phyloP scores from a whole-genome alignment of 1,284 basidiomycete genomes.

The Exobasidium cylindrosporum region DNA sequence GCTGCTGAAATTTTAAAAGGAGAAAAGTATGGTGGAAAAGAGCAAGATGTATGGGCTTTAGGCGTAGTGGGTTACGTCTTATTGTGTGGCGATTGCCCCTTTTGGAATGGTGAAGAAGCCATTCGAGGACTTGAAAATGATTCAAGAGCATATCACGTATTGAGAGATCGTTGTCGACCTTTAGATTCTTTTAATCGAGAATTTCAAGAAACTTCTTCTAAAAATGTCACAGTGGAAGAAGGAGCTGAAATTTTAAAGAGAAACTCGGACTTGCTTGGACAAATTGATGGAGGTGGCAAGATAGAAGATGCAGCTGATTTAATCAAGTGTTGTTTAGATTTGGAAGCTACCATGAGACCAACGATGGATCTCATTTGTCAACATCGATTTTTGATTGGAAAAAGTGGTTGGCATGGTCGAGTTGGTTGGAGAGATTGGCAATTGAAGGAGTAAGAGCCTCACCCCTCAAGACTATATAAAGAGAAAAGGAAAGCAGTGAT shows the following conservation, averaged over 20 bases:
- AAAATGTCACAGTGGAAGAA: conserved; percentile 20
- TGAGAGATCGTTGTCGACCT: conserved; percentile 32
- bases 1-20: conserved; percentile 94
- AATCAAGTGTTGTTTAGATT: conserved; percentile 72
- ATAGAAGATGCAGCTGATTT: conserved; percentile 76
- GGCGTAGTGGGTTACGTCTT: conserved; percentile 97
- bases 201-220: conserved; percentile 7
- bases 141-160: conserved; percentile 39
- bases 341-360: conserved; percentile 63
- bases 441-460: no score
- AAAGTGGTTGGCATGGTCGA: conserved; percentile 57
- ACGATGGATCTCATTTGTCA: conserved; percentile 75
- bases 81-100: conserved; percentile 86
- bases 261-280: neutral
- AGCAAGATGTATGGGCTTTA: conserved; percentile 97
- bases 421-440: conserved; percentile 44
- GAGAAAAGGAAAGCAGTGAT: no score
- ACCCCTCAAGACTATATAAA: no score
- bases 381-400: conserved; percentile 72
- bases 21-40: conserved; percentile 89
- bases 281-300: conserved; percentile 70
- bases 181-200: conserved; percentile 10
- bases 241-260: conserved; percentile 17
- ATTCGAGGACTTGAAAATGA: conserved; percentile 41
- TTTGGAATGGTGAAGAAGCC: conserved; percentile 61